Percentiles rank a stretch among this genome's conserved stretches.
Evolutionary conservation across 208 protist species (phyloP).

Genomic region (Crithidia fasciculata): DNA sequence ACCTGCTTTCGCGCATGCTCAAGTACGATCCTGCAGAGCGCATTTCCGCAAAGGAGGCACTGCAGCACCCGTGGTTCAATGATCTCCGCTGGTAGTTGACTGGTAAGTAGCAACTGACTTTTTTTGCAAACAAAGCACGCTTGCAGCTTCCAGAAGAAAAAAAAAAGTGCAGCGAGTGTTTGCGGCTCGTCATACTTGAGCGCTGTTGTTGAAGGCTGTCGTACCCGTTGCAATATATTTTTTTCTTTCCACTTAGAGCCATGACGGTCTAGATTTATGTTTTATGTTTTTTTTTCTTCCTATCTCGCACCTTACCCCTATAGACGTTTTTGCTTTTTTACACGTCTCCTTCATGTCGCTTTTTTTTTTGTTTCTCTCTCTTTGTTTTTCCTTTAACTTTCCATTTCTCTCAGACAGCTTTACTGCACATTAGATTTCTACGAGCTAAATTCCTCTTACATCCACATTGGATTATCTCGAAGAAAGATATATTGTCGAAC

Average conservation of each 20-base stretch:
- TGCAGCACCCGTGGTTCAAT: slow-evolving; percentile 92
- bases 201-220: slow-evolving; percentile 10
- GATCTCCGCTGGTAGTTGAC: slow-evolving; percentile 58
- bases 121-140: no score
- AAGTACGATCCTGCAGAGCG: slow-evolving; percentile 88
- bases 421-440: no score
- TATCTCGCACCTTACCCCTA: background rate
- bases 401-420: background rate
- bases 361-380: background rate
- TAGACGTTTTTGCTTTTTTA: slow-evolving; percentile 9
- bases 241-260: background rate
- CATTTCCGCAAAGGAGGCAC: slow-evolving; percentile 90
- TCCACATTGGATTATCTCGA: no score
- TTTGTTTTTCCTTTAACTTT: slow-evolving; percentile 6
- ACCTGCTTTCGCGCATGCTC: slow-evolving; percentile 91
- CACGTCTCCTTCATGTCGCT: no score
- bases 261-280: no score
- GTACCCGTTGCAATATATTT: background rate
- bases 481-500: no score
- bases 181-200: no score
- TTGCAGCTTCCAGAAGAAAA: no score
- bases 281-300: background rate
- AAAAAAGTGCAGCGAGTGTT: no score
- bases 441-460: no score
- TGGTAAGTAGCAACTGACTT: no score